Base-by-base conservation (phyloP, 352 stramenopile species). In the Pythium graminicola region DNA sequence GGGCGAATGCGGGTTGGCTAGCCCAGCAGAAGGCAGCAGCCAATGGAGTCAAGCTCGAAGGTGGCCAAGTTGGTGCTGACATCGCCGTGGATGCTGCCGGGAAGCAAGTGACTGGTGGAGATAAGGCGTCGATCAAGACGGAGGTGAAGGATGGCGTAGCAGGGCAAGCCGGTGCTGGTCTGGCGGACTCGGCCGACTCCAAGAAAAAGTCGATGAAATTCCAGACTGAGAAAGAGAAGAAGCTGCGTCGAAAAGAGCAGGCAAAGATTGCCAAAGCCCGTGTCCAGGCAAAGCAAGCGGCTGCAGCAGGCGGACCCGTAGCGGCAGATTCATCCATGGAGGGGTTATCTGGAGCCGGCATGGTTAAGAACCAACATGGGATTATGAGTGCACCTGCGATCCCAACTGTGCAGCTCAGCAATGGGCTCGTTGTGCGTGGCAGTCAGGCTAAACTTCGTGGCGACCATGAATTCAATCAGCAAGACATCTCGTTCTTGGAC, bases 211-310 rank as follows among this genome's bases (percentile, higher is more conserved):
- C 81, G 0, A 27, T 85, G 42, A 86, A 86, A 48, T 66, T 85
- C 24, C 80, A 89, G 52, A 85, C 77, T 3, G 83, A 94, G 46
- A 94, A 94, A 43, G 83, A 94, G 54, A 94, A 92, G 61, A 94
- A 94, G 46, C 28, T 85, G 35, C 75, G 83, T 1, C 62, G 81
- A 24, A 93, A 93, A 59, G 73, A 93, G 51, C 81, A 93, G 38
- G 81, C 81, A 4, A 84, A 89, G 46, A 75, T 89, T 43, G 77
- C 77, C 5, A 90, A 90, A 48, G 77, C 70, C 26, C 79, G 81
- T 0, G 76, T 73, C 27, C 78, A 88, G 55, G 82, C 80, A 45
- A 93, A 87, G 59, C 67, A 75, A 36, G 71, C 83, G 24, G 63
- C 68, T 24, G 67, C 72, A 7, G 52, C 41, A 6, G 56, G 56